Evolutionary conservation across 2,329 filamentous ascomycete species (phyloP).

Genomic region (Metarhizium rileyi): DNA sequence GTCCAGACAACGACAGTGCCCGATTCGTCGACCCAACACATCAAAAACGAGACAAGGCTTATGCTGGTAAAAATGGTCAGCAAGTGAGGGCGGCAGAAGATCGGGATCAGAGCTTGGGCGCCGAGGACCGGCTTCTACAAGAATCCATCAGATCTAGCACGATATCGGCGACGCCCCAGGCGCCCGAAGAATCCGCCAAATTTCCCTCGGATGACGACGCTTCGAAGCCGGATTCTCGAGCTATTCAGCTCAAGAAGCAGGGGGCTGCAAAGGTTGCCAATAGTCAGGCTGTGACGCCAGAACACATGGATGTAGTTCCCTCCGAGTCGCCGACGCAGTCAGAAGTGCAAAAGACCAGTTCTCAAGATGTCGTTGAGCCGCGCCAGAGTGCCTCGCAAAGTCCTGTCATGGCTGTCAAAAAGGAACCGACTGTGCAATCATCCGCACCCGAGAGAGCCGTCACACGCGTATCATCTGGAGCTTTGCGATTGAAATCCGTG

Average conservation of each 20-base stretch:
- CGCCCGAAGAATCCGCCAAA: slow-evolving; percentile 3
- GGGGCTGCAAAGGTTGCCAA: slow-evolving; percentile 21
- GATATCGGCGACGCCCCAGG: slow-evolving; percentile 10
- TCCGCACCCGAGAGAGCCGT: slow-evolving; percentile 43
- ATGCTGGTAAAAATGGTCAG: slow-evolving; percentile 16
- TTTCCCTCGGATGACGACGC: background rate
- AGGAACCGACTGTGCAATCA: slow-evolving; percentile 10
- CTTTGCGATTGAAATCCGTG: slow-evolving; percentile 62
- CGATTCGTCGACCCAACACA: slow-evolving; percentile 42
- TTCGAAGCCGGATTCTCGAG: background rate
- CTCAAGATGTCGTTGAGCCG: slow-evolving; percentile 2
- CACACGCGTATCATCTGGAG: slow-evolving; percentile 59
- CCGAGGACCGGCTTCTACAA: slow-evolving; percentile 36
- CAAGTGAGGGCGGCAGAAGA: background rate
- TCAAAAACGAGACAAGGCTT: slow-evolving; percentile 29
- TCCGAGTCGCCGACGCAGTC: slow-evolving; percentile 14
- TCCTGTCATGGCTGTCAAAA: slow-evolving; percentile 3
- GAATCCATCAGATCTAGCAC: slow-evolving; percentile 28
- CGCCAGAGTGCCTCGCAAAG: slow-evolving; percentile 7
- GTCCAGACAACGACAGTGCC: slow-evolving; percentile 58
- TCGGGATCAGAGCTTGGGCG: slow-evolving; percentile 11
- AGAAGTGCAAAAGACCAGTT: slow-evolving; percentile 7
- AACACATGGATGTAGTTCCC: slow-evolving; percentile 26
- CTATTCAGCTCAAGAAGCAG: background rate
- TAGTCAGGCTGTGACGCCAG: slow-evolving; percentile 22